Evolutionary conservation across 2,329 filamentous ascomycete genomes (phyloP), one percentile per base, ranked within the genome.

Genomic region (Aspergillus melleus): DNA sequence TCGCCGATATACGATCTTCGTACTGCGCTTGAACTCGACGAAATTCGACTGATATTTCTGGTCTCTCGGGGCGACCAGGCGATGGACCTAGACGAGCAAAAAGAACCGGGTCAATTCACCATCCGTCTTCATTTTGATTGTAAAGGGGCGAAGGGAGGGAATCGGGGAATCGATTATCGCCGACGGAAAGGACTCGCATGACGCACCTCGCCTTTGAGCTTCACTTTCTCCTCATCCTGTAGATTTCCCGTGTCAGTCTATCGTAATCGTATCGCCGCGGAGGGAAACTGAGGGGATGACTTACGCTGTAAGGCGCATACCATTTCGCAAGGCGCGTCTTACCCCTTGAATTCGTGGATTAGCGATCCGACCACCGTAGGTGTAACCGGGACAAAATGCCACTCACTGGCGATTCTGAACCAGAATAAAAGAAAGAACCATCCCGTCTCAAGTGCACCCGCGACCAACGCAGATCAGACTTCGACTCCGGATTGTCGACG

Each of bases 21-120:
- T 92, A 62, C 77, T 80, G 52, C 76, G 73, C 50, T 80, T 77
- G 68, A 88, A 88, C 70, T 99, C 95, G 84, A 99, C 95, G 73
- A 99, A 99, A 82, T 99, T 99, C 80, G 92, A 96, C 77, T 99
- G 95, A 83, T 99, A 96, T 76, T 99, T 99, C 76, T 99, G 95
- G 79, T 99, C 95, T 74, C 95, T 91, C 6, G 95, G 95, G 0
- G 95, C 95, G 62, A 99, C 94, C 68, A 99, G 92, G 64, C 95
- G 93, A 84, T 99, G 95, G 70, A 98, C 91, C 89, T 92, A 69
- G 52, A 32, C 26, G 32, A 6, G 11, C 12, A 20, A 51, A 58
- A 29, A 29, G 26, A 29, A 42, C 36, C 6, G 36, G 36, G 8
- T 61, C 19, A 52, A 52, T 24, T 52, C 19, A 49, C 67, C 62